phyloP scores from a whole-genome alignment of 441 rosid genomes.

The Flueggea neowawraea region DNA sequence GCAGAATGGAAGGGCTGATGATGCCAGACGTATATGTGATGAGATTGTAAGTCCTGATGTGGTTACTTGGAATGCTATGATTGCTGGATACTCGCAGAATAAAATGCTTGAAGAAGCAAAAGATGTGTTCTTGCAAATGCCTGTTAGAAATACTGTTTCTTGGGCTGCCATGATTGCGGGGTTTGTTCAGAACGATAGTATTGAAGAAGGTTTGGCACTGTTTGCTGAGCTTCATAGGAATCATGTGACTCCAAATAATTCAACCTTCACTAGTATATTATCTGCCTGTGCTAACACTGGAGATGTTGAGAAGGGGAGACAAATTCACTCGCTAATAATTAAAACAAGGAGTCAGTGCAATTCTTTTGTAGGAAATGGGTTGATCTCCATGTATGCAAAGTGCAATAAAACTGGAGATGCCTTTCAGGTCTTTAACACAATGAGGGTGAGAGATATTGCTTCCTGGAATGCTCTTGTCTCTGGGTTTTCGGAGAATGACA shows the following conservation, averaged over 20 bases:
- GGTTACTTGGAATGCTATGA: slow-evolving; percentile 42
- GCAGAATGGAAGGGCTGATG: slow-evolving; percentile 23
- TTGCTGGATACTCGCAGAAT: slow-evolving; percentile 23
- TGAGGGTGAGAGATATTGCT: slow-evolving; percentile 14
- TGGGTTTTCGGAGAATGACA: too few relatives aligned
- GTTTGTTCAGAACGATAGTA: slow-evolving; percentile 27
- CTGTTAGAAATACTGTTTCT: slow-evolving; percentile 20
- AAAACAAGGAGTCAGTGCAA: slow-evolving; percentile 26
- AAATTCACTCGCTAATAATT: slow-evolving; percentile 30
- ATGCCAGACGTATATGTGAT: slow-evolving; percentile 27
- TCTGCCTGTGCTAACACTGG: slow-evolving; percentile 24
- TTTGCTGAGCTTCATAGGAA: slow-evolving; percentile 22
- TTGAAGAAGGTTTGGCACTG: slow-evolving; percentile 25
- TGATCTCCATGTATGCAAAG: slow-evolving; percentile 32
- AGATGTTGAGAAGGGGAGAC: slow-evolving; percentile 12
- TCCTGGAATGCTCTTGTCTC: too few relatives aligned
- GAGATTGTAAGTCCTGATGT: slow-evolving; percentile 27
- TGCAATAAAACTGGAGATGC: slow-evolving; percentile 22
- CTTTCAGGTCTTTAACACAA: slow-evolving; percentile 25
- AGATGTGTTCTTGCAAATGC: slow-evolving; percentile 28
- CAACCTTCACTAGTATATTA: slow-evolving; percentile 30
- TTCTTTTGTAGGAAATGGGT: slow-evolving; percentile 24
- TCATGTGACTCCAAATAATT: slow-evolving; percentile 26
- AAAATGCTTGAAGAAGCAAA: slow-evolving; percentile 27
- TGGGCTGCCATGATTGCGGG: slow-evolving; percentile 43